Percentiles rank a stretch among this genome's conserved stretches.
These are phyloP conservation scores for Hyaloperonospora brassicae DNA, from an alignment of 352 stramenopile genomes.

Conservation along the genomic window DNA sequence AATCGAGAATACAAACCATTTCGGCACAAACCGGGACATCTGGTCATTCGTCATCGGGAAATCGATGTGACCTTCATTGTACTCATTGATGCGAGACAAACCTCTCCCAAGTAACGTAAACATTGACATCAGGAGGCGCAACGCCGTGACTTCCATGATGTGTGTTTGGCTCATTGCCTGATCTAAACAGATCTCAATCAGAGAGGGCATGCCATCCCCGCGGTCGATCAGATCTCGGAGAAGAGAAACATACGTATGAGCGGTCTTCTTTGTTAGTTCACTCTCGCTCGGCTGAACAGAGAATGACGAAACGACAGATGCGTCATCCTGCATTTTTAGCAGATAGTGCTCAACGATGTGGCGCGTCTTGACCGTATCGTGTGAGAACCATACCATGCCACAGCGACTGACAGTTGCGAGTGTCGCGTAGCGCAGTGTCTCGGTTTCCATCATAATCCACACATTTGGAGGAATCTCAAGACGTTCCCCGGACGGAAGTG, in stretches of 20 bases:
- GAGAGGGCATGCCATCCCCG: conserved; percentile 44
- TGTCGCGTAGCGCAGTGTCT: conserved; percentile 97
- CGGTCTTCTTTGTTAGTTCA: conserved; percentile 57
- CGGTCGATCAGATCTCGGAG: conserved; percentile 53
- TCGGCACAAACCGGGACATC: conserved; percentile 92
- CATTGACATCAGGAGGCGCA: conserved; percentile 94
- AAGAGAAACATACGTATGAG: conserved; percentile 51
- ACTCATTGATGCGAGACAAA: conserved; percentile 92
- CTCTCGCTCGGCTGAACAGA: conserved; percentile 57
- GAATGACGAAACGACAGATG: conserved; percentile 57
- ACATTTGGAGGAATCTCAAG: conserved; percentile 97
- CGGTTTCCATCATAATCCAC: conserved; percentile 99
- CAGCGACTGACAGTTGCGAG: conserved; percentile 99
- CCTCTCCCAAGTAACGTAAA: conserved; percentile 93
- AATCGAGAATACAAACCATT: conserved; percentile 97
- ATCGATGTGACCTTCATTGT: conserved; percentile 98
- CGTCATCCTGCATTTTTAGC: conserved; percentile 57
- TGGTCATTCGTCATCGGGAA: conserved; percentile 97
- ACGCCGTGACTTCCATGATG: conserved; percentile 94
- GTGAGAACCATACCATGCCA: conserved; percentile 99
- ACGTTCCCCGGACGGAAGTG: conserved; percentile 97
- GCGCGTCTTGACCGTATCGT: conserved; percentile 90
- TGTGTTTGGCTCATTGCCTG: conserved; percentile 88
- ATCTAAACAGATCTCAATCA: conserved; percentile 91
- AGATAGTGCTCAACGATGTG: conserved; percentile 89